Percentiles rank a stretch among this genome's conserved stretches.
Conservation (phyloP, 2,329 filamentous ascomycete species). For the Polytolypa hystricis region DNA sequence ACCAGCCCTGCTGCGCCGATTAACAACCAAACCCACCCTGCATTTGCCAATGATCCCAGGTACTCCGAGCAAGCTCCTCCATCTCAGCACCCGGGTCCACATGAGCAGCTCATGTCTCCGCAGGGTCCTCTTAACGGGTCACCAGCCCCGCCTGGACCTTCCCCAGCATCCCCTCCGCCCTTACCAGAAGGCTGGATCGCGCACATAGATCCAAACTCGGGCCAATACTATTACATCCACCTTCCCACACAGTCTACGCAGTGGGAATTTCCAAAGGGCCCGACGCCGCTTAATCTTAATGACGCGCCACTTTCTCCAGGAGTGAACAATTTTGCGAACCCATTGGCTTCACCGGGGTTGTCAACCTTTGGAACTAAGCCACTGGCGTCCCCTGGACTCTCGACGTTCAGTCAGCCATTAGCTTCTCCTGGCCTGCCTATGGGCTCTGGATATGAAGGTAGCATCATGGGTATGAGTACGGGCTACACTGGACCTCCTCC, state of each 20-base stretch:
- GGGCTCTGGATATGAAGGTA: slow-evolving; percentile 73
- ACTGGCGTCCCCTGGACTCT: slow-evolving; percentile 60
- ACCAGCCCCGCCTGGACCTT: slow-evolving; percentile 35
- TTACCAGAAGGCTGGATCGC: slow-evolving; percentile 97
- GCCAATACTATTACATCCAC: slow-evolving; percentile 98
- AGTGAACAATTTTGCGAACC: slow-evolving; percentile 54
- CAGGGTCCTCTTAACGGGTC: slow-evolving; percentile 20
- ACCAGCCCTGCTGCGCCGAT: slow-evolving; percentile 17
- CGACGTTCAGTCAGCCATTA: slow-evolving; percentile 49
- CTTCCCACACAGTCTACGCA: slow-evolving; percentile 90
- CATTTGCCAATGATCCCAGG: slow-evolving; percentile 75
- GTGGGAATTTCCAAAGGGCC: slow-evolving; percentile 97
- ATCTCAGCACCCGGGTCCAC: slow-evolving; percentile 37
- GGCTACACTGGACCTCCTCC: slow-evolving; percentile 85
- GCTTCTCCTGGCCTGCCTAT: slow-evolving; percentile 73
- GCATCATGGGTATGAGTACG: slow-evolving; percentile 72
- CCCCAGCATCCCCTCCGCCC: slow-evolving; percentile 77
- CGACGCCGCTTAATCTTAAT: slow-evolving; percentile 77
- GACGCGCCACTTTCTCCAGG: slow-evolving; percentile 73
- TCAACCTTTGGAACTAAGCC: slow-evolving; percentile 44
- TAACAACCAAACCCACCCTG: slow-evolving; percentile 57
- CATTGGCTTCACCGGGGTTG: slow-evolving; percentile 20
- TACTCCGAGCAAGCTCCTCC: slow-evolving; percentile 25
- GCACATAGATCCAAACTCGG: slow-evolving; percentile 87
- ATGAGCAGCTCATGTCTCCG: slow-evolving; percentile 16